Evolutionary conservation across 2,329 filamentous ascomycete species (phyloP), one percentile per base, ranked within the genome.

Genomic region (Colletotrichum liaoningense): DNA sequence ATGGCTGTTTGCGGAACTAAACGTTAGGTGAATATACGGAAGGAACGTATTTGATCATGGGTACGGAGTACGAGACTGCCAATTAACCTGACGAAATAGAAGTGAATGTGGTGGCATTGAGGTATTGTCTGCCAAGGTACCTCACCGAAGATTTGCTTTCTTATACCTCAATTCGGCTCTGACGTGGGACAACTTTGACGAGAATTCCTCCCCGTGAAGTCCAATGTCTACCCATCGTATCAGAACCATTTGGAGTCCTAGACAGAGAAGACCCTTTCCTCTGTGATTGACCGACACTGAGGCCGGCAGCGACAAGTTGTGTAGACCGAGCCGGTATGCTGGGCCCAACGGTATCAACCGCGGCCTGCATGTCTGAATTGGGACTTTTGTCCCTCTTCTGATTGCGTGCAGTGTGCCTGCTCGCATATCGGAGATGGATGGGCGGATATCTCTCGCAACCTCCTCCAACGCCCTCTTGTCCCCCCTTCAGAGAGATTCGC

Each of bases 301-400:
- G 16, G 22, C 62, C 49, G 28, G 33, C 56, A 52, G 35, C 26
- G 24, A 42, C 33, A 49, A 33, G 19, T 42, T n/a, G 52, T 24
- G 46, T 14, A 52, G 60, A 35, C 35, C 49, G 70, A 73, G 55
- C 42, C 67, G 24, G 60, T 62, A 35, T 65, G 55, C 52, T 62
- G 67, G 35, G 60, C 55, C 46, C 49, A 12, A 42, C 24, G 62
- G 28, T 46, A 52, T 71, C 49, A 5, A 62, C 33, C 35, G 56
- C 58, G 54, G 46, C 55, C 59, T 69, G 42, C 66, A 55, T 52
- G 28, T 56, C 62, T 57, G 66, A 12, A 64, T 19, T 56, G 59
- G 66, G 66, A 69, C 65, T 65, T 65, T 60, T 59, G 59, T 69
- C 42, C 67, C 62, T 22, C 42, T 66, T 66, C 35, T 49, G 67